phyloP scores from a whole-genome alignment of 148 eudicot genomes.

The Camellia japonica region DNA sequence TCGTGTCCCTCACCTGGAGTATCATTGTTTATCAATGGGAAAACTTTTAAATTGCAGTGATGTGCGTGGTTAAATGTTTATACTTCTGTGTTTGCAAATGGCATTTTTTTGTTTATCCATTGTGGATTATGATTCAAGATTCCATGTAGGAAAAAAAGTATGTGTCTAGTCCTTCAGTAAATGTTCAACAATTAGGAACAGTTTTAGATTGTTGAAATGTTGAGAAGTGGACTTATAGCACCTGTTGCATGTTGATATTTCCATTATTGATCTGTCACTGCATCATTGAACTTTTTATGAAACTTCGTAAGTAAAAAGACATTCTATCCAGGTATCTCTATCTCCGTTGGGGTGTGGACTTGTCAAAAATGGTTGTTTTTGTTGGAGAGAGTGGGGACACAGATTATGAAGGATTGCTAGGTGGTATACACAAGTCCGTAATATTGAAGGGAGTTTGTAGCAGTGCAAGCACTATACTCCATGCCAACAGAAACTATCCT shows the following conservation, averaged over 20 bases:
- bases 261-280: no score
- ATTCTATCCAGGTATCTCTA: slow-evolving; percentile 57
- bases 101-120: not conserved
- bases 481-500: slow-evolving; percentile 70
- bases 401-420: slow-evolving; percentile 84
- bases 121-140: not conserved
- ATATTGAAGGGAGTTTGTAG: slow-evolving; percentile 70
- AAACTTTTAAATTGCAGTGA: no score
- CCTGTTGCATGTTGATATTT: not conserved
- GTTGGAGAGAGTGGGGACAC: slow-evolving; percentile 95
- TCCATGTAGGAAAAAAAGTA: not conserved
- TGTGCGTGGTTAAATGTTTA: no score
- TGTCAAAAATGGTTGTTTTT: slow-evolving; percentile 73
- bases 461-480: slow-evolving; percentile 42
- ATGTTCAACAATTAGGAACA: not conserved
- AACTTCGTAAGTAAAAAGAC: no score
- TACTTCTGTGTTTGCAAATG: no score
- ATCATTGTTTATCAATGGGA: no score
- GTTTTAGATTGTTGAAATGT: not conserved
- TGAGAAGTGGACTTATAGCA: not conserved
- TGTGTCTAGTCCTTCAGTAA: not conserved
- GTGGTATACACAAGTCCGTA: slow-evolving; percentile 80
- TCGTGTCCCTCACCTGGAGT: no score
- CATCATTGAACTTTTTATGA: not conserved
- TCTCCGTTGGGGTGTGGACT: slow-evolving; percentile 83